These are phyloP conservation scores for Fusarium scirpi DNA, from an alignment of 2,329 filamentous ascomycete species.

Conservation along the genomic window DNA sequence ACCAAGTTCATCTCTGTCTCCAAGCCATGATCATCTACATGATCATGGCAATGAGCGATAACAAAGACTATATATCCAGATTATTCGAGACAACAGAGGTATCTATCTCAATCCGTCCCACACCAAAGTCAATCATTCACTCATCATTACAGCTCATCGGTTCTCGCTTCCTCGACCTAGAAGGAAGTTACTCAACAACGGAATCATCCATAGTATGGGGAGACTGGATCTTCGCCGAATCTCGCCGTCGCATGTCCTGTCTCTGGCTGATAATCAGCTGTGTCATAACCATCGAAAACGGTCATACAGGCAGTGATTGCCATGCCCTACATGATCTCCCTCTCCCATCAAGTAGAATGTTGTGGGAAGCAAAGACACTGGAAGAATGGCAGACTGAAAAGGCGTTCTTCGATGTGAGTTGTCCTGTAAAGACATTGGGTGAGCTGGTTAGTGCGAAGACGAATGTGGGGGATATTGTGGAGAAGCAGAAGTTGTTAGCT, in stretches of 20 bases:
- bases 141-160: slow-evolving; percentile 19
- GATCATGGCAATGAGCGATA: slow-evolving; percentile 47
- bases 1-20: slow-evolving; percentile 38
- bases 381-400: slow-evolving; percentile 47
- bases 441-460: slow-evolving; percentile 30
- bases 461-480: background rate
- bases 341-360: slow-evolving; percentile 31
- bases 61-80: background rate
- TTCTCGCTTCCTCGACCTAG: slow-evolving; percentile 15
- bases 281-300: slow-evolving; percentile 37
- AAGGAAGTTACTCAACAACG: slow-evolving; percentile 15
- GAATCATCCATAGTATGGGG: slow-evolving; percentile 44
- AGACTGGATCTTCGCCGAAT: slow-evolving; percentile 50
- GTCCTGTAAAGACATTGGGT: slow-evolving; percentile 30
- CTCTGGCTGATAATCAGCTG: slow-evolving; percentile 45
- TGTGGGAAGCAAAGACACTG: slow-evolving; percentile 44
- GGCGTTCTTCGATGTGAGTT: slow-evolving; percentile 25
- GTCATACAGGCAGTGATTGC: slow-evolving; percentile 10
- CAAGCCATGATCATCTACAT: slow-evolving; percentile 48
- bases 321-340: slow-evolving; percentile 19
- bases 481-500: slow-evolving; percentile 30
- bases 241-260: slow-evolving; percentile 44
- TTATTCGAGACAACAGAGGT: slow-evolving; percentile 41
- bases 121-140: background rate
- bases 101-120: background rate